Percentiles rank a stretch among this genome's conserved stretches.
These are phyloP conservation scores for Suillus clintonianus DNA, from an alignment of 768 basidiomycete genomes.

Conservation along the genomic window DNA sequence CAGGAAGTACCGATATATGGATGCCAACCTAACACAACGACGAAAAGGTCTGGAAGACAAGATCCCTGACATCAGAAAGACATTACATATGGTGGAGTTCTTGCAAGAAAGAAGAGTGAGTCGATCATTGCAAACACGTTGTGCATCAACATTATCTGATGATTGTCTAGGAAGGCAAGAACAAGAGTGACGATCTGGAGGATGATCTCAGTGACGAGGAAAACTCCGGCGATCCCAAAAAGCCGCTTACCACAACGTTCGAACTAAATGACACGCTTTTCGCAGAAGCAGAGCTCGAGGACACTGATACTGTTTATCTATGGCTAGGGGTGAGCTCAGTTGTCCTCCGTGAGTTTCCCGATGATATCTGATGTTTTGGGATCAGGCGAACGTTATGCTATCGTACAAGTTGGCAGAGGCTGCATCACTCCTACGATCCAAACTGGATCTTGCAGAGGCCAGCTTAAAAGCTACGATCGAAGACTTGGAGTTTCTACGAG, in stretches of 20 bases:
- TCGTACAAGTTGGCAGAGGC: conserved; percentile 87
- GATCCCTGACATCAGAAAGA: conserved; percentile 95
- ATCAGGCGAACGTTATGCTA: conserved; percentile 95
- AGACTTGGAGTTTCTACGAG: conserved; percentile 90
- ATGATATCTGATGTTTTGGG: not conserved
- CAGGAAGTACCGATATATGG: conserved; percentile 99
- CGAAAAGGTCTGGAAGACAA: conserved; percentile 84
- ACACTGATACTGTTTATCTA: conserved; percentile 86
- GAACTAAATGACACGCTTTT: conserved; percentile 96
- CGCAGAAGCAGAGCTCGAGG: conserved; percentile 86
- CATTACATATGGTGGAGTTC: conserved; percentile 85
- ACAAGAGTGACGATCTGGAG: conserved; percentile 51
- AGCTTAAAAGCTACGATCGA: conserved; percentile 71
- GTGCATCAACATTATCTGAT: not conserved
- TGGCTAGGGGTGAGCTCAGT: conserved; percentile 85
- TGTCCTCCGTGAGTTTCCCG: not conserved
- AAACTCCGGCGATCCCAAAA: conserved; percentile 33
- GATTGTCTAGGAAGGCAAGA: conserved; percentile 58
- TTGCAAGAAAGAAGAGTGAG: conserved; percentile 71
- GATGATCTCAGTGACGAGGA: conserved; percentile 56
- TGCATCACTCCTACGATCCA: conserved; percentile 68
- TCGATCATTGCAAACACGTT: conserved; percentile 5
- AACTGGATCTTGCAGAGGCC: conserved; percentile 70
- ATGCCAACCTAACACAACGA: conserved; percentile 77
- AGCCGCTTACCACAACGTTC: conserved; percentile 80